A percentile compares a stretch with the other conserved stretches of the same genome.
These are phyloP conservation scores for Carpinus viminea DNA, from an alignment of 306 rosid species.

Conservation along the genomic window DNA sequence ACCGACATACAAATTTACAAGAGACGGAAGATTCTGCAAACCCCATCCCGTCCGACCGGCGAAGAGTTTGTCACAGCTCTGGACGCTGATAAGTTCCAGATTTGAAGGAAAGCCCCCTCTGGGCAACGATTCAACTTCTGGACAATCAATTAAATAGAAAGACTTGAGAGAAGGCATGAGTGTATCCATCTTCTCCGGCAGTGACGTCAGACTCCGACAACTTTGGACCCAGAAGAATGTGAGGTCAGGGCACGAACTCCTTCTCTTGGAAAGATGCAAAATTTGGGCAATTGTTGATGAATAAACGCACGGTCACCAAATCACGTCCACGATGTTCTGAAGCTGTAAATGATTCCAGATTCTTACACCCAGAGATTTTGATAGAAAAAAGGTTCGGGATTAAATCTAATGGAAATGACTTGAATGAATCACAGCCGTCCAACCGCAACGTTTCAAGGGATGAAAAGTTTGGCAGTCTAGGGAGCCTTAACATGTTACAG, in stretches of 20 bases:
- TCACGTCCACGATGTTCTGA: neutral
- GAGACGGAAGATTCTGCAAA: neutral
- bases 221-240: rapidly evolving
- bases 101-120: neutral
- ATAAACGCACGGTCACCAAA: neutral
- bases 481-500: neutral
- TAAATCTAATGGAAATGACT: neutral
- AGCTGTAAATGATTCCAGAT: neutral
- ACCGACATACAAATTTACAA: rapidly evolving
- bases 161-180: neutral
- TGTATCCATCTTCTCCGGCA: neutral
- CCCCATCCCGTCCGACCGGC: conserved; percentile 10
- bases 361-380: neutral
- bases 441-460: neutral
- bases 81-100: neutral
- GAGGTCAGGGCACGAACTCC: neutral
- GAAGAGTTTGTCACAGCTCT: neutral
- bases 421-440: neutral
- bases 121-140: conserved; percentile 7
- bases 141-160: neutral
- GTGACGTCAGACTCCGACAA: neutral
- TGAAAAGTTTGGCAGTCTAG: neutral
- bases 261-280: neutral
- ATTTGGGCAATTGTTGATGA: neutral
- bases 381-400: neutral